Conservation (phyloP, 768 basidiomycete genomes). For the Sporobolomyces roseus region DNA sequence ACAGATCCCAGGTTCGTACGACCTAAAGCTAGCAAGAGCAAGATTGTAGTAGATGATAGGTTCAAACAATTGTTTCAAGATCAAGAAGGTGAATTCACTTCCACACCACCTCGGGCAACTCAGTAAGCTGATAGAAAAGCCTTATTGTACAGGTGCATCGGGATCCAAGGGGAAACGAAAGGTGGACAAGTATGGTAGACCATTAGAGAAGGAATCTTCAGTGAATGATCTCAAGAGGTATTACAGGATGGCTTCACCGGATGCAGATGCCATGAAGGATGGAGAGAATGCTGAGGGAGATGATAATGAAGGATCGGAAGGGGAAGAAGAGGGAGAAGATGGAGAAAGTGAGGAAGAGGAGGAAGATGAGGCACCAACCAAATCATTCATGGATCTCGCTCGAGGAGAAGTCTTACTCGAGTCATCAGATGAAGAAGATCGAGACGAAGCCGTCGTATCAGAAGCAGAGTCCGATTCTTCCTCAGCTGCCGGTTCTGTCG, state of each 20-base stretch:
- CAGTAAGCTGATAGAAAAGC: background rate
- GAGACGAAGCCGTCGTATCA: slow-evolving; percentile 48
- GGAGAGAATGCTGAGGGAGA: slow-evolving; percentile 14
- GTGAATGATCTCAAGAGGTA: slow-evolving; percentile 52
- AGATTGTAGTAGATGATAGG: slow-evolving; percentile 84
- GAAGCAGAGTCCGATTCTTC: slow-evolving; percentile 49
- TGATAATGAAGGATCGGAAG: background rate
- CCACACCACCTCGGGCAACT: background rate
- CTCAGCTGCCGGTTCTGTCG: slow-evolving; percentile 29
- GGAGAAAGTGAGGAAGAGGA: slow-evolving; percentile 32
- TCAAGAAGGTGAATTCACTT: slow-evolving; percentile 6
- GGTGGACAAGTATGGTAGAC: slow-evolving; percentile 53
- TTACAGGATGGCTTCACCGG: slow-evolving; percentile 49
- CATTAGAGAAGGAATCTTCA: slow-evolving; percentile 47
- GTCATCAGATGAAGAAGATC: slow-evolving; percentile 61
- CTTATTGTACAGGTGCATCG: background rate
- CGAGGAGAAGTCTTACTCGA: slow-evolving; percentile 82
- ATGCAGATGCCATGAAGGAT: slow-evolving; percentile 37
- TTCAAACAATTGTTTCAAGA: slow-evolving; percentile 73
- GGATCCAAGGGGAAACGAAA: slow-evolving; percentile 38
- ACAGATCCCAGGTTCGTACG: slow-evolving; percentile 89
- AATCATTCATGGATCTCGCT: slow-evolving; percentile 63
- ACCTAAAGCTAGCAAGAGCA: slow-evolving; percentile 71
- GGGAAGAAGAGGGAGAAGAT: slow-evolving; percentile 2
- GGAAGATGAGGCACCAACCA: background rate